Evolutionary conservation across 345 rosid species (phyloP).

Genomic region (Bruguiera sexangula): DNA sequence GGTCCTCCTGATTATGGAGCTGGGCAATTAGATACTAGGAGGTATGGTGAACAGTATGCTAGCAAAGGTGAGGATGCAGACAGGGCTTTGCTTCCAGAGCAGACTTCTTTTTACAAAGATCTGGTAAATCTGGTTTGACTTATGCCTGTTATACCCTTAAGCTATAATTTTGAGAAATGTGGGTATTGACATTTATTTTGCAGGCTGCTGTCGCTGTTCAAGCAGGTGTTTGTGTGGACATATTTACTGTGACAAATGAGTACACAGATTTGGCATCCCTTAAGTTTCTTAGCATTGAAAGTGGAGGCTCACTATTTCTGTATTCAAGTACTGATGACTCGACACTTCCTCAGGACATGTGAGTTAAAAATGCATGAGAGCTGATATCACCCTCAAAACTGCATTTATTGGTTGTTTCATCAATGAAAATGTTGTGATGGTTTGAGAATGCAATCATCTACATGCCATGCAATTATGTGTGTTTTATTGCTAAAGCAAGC

Average conservation of each 20-base stretch:
- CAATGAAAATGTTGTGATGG: neutral
- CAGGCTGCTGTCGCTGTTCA: slow-evolving; percentile 96
- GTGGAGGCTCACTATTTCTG: slow-evolving; percentile 89
- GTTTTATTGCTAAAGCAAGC: neutral
- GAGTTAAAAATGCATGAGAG: slow-evolving; percentile 32
- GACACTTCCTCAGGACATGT: slow-evolving; percentile 99
- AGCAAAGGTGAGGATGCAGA: slow-evolving; percentile 99
- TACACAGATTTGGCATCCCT: slow-evolving; percentile 97
- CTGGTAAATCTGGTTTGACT: slow-evolving; percentile 51
- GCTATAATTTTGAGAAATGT: slow-evolving; percentile 18
- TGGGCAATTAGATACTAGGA: slow-evolving; percentile 92
- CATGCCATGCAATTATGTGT: neutral
- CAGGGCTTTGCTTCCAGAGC: slow-evolving; percentile 96
- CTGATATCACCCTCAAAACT: neutral
- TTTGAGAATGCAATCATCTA: neutral
- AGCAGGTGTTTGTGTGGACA: slow-evolving; percentile 95
- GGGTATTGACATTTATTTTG: slow-evolving; percentile 42
- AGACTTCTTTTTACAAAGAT: slow-evolving; percentile 95
- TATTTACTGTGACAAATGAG: slow-evolving; percentile 95
- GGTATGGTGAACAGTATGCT: slow-evolving; percentile 99
- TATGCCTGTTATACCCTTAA: neutral
- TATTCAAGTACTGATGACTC: slow-evolving; percentile 93
- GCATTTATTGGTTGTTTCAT: neutral
- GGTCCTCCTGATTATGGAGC: slow-evolving; percentile 99
- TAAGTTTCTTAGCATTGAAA: slow-evolving; percentile 94